A percentile compares a stretch with the other conserved stretches of the same genome.
Evolutionary conservation across 2,329 filamentous ascomycete species (phyloP).

Genomic region (Leptographium lundbergii): DNA sequence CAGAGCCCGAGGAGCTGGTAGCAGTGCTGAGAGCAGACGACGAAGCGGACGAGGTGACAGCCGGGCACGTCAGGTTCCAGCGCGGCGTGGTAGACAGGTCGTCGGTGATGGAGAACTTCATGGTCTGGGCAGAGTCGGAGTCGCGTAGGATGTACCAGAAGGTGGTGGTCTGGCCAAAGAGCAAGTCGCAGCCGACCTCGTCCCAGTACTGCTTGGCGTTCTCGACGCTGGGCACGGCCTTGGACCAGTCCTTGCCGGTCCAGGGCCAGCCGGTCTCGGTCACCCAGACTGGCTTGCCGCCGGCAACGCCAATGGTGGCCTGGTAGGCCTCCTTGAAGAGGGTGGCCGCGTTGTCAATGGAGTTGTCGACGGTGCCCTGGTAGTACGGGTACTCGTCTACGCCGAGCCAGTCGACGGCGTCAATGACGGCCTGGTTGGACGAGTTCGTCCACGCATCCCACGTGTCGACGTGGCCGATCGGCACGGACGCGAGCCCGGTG

Average conservation of each 20-base stretch:
- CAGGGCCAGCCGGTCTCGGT: slow-evolving; percentile 40
- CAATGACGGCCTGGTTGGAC: slow-evolving; percentile 46
- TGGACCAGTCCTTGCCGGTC: slow-evolving; percentile 37
- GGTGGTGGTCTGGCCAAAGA: slow-evolving; percentile 41
- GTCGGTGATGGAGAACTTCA: slow-evolving; percentile 45
- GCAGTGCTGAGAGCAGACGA: neutral
- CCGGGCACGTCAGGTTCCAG: slow-evolving; percentile 41
- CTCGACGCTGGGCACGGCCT: slow-evolving; percentile 38
- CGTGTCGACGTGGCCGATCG: slow-evolving; percentile 56
- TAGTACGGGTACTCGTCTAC: slow-evolving; percentile 57
- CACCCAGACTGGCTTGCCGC: slow-evolving; percentile 12
- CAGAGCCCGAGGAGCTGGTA: no score
- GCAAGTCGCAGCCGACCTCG: slow-evolving; percentile 44
- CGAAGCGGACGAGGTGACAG: slow-evolving; percentile 9
- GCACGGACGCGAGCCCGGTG: slow-evolving; percentile 27
- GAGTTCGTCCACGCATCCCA: slow-evolving; percentile 50
- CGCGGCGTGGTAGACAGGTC: slow-evolving; percentile 36
- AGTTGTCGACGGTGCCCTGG: slow-evolving; percentile 41
- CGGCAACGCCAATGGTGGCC: slow-evolving; percentile 29
- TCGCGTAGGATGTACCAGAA: slow-evolving; percentile 53
- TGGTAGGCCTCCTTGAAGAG: slow-evolving; percentile 41
- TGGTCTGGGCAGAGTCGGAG: slow-evolving; percentile 45
- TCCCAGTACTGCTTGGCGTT: slow-evolving; percentile 55
- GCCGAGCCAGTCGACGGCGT: slow-evolving; percentile 51
- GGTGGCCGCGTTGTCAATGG: slow-evolving; percentile 38